These are phyloP conservation scores for Berkeleyomyces basicola DNA, from an alignment of 2,329 filamentous ascomycete species.

Conservation along the genomic window DNA sequence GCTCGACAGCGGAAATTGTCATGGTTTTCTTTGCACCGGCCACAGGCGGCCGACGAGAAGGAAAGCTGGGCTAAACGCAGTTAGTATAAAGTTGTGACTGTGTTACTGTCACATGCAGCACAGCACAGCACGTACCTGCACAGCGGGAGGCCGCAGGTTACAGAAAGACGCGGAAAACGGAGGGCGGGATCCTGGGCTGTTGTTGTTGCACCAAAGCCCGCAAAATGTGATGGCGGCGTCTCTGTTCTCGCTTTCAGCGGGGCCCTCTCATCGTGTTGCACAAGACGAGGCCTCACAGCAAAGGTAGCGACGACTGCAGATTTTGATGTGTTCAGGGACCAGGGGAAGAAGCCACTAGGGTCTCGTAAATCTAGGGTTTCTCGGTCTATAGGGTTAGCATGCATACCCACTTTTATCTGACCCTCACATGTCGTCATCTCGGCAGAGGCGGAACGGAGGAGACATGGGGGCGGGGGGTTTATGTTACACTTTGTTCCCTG, in stretches of 20 bases:
- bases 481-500: not conserved
- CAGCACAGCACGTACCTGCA: not conserved
- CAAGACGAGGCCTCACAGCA: not conserved
- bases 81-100: not conserved
- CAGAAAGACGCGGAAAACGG: not conserved
- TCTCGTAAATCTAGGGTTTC: not conserved
- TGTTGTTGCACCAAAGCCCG: not conserved
- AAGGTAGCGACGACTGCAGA: not conserved
- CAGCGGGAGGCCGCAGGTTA: not conserved
- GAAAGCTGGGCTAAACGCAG: not conserved
- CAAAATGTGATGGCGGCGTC: not conserved
- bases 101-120: not conserved
- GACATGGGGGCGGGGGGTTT: not conserved
- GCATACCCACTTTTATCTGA: not conserved
- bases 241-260: constrained; percentile 12
- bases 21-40: not conserved
- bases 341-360: not conserved
- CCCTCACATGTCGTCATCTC: not conserved
- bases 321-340: not conserved
- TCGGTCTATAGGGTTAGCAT: not conserved
- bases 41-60: too few species aligned
- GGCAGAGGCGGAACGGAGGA: not conserved
- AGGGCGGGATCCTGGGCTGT: not conserved
- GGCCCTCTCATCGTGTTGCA: not conserved
- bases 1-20: not conserved